These are phyloP conservation scores for Nissolia schottii DNA, from an alignment of 306 rosid genomes.

Conservation along the genomic window DNA sequence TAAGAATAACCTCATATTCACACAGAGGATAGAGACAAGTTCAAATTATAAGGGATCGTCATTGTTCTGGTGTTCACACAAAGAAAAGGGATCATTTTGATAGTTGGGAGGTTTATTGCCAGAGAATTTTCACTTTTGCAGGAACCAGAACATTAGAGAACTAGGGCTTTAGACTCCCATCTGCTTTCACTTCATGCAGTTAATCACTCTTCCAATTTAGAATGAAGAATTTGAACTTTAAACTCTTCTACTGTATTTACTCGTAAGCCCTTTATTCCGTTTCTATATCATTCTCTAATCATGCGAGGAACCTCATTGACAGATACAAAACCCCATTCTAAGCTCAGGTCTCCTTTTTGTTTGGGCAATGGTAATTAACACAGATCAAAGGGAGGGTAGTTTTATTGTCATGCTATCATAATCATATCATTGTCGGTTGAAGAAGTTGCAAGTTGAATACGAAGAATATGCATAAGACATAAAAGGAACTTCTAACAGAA, in stretches of 20 bases:
- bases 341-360: not conserved
- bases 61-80: not conserved
- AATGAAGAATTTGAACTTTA: not conserved
- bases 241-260: not conserved
- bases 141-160: not conserved
- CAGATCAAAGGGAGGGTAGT: not conserved
- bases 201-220: not conserved
- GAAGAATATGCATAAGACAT: not conserved
- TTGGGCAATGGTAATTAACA: not conserved
- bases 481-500: not conserved
- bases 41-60: not conserved
- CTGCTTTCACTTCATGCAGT: not conserved
- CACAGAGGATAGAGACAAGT: not conserved
- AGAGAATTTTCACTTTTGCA: not conserved
- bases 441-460: not conserved
- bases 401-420: not conserved
- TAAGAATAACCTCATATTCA: no score
- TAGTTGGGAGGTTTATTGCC: not conserved
- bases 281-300: not conserved
- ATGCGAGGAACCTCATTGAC: not conserved
- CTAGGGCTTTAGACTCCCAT: not conserved
- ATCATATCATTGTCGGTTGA: not conserved
- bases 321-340: not conserved
- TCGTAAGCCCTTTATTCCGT: not conserved
- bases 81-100: not conserved